A percentile compares a stretch with the other conserved stretches of the same genome.
These are phyloP conservation scores for Penicillium herquei DNA, from an alignment of 495 filamentous ascomycete genomes.

Conservation along the genomic window DNA sequence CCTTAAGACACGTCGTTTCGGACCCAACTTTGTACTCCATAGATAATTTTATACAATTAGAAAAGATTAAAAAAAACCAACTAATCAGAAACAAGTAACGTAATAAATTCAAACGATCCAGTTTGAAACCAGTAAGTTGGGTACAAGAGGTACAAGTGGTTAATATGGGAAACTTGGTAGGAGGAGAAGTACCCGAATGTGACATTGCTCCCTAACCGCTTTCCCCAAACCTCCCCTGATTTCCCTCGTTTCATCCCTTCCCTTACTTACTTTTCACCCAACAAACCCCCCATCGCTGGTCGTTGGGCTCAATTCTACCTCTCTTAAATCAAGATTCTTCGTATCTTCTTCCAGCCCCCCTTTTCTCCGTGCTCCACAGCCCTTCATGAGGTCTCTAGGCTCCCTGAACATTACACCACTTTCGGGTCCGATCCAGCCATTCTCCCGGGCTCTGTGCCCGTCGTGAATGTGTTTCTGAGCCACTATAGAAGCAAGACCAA, in stretches of 20 bases:
- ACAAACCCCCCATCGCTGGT: slow-evolving; percentile 24
- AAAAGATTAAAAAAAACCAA: not conserved
- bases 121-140: not conserved
- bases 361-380: slow-evolving; percentile 25
- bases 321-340: slow-evolving; percentile 7
- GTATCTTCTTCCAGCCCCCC: slow-evolving; percentile 3
- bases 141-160: slow-evolving; percentile 2
- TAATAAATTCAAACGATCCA: not conserved
- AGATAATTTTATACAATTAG: not conserved
- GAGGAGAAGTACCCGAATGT: not conserved
- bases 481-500: not conserved
- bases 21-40: not conserved
- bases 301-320: slow-evolving; percentile 34
- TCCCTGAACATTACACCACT: slow-evolving; percentile 25
- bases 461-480: slow-evolving; percentile 19
- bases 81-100: not conserved
- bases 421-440: slow-evolving; percentile 23
- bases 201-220: slow-evolving; percentile 6
- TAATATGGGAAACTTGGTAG: not conserved
- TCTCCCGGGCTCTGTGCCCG: slow-evolving; percentile 24
- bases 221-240: slow-evolving; percentile 7
- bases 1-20: not conserved
- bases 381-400: slow-evolving; percentile 45
- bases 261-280: slow-evolving; percentile 1
- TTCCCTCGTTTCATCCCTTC: slow-evolving; percentile 6